Evolutionary conservation across 148 eudicot species (phyloP).

Genomic region (Silene uniflora): DNA sequence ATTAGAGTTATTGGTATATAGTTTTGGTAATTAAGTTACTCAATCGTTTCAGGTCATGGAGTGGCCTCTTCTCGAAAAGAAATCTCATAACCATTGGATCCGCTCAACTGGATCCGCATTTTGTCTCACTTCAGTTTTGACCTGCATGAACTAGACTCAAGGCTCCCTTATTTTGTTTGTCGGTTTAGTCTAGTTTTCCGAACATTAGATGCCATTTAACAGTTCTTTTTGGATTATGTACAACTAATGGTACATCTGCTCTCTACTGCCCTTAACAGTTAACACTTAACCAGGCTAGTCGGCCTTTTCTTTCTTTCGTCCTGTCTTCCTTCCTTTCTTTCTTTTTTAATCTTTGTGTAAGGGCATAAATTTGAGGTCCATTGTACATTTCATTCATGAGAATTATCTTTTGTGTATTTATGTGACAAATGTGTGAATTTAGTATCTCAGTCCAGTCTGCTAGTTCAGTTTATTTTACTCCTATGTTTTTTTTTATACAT

Average conservation of each 20-base stretch:
- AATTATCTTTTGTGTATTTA: too few species aligned
- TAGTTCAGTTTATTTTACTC: too few species aligned
- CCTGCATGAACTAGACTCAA: not conserved
- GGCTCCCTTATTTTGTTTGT: not conserved
- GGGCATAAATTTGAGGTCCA: not conserved
- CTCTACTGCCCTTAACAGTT: too few species aligned
- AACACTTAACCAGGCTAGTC: too few species aligned
- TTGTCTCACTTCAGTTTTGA: not conserved
- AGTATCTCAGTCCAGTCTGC: too few species aligned
- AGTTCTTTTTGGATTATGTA: not conserved
- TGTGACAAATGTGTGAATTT: too few species aligned
- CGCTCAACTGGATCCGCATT: not conserved
- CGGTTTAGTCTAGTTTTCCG: not conserved
- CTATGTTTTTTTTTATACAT: too few species aligned
- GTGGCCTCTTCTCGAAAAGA: not conserved
- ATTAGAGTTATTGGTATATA: not conserved
- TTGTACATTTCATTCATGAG: too few species aligned
- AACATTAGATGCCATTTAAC: not conserved
- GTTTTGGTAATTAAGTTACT: not conserved
- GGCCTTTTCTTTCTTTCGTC: too few species aligned
- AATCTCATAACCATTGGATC: not conserved
- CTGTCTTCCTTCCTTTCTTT: too few species aligned
- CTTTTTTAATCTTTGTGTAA: too few species aligned
- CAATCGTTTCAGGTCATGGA: conserved; percentile 3
- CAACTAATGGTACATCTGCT: not conserved